These are phyloP conservation scores for Irpex lacteus DNA, from an alignment of 1,284 basidiomycete genomes.

Conservation along the genomic window DNA sequence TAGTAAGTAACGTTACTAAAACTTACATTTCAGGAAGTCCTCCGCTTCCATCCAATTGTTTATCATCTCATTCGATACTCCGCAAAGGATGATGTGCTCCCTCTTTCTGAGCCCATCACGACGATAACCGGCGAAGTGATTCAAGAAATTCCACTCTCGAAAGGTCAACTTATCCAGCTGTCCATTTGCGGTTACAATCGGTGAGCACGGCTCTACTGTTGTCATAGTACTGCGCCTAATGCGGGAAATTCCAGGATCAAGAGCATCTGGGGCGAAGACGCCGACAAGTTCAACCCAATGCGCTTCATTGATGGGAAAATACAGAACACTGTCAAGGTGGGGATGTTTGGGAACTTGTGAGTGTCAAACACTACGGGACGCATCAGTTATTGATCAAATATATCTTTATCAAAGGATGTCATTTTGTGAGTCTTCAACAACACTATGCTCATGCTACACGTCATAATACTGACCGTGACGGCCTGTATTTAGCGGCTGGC, in stretches of 20 bases:
- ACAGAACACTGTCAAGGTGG: slow-evolving; percentile 38
- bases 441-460: neutral
- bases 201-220: neutral
- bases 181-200: slow-evolving; percentile 12
- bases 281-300: slow-evolving; percentile 52
- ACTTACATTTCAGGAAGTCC: slow-evolving; percentile 26
- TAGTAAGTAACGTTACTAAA: no score
- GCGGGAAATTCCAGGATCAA: slow-evolving; percentile 20
- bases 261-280: slow-evolving; percentile 47
- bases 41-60: slow-evolving; percentile 11
- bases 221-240: neutral
- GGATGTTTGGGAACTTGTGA: slow-evolving; percentile 53
- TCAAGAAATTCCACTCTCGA: slow-evolving; percentile 25
- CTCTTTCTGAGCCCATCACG: slow-evolving; percentile 40
- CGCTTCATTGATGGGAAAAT: slow-evolving; percentile 37
- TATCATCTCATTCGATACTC: slow-evolving; percentile 3
- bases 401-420: neutral
- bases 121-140: slow-evolving; percentile 29
- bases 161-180: slow-evolving; percentile 4
- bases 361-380: slow-evolving; percentile 14
- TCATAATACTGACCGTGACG: neutral
- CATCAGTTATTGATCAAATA: neutral
- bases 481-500: slow-evolving; percentile 5
- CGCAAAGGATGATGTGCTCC: slow-evolving; percentile 37
- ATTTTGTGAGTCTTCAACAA: slow-evolving; percentile 4